Conservation (phyloP, 495 filamentous ascomycete species). For the Xylaria telfairii region DNA sequence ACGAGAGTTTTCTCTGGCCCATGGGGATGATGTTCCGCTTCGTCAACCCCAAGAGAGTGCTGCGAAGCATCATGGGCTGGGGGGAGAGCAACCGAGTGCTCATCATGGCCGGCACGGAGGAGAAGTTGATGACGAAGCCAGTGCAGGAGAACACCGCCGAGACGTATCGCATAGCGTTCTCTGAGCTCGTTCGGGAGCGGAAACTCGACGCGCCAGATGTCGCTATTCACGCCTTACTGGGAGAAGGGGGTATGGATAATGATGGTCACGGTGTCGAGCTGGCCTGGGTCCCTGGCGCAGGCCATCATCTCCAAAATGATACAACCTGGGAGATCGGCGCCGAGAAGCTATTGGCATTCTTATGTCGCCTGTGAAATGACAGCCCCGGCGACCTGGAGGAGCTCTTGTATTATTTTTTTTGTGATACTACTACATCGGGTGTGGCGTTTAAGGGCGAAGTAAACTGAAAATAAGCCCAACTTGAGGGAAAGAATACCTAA, state of each 20-base stretch:
- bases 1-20: conserved; percentile 55
- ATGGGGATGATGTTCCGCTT: conserved; percentile 50
- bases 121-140: conserved; percentile 38
- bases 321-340: conserved; percentile 40
- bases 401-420: neutral
- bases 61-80: conserved; percentile 45
- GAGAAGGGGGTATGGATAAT: conserved; percentile 22
- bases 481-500: too few relatives aligned
- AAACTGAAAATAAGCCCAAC: neutral
- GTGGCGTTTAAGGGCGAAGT: neutral
- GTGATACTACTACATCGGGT: neutral
- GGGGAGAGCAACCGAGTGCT: conserved; percentile 37
- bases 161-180: conserved; percentile 35
- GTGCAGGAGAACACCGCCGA: conserved; percentile 35
- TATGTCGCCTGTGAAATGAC: conserved; percentile 25
- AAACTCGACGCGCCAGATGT: conserved; percentile 19
- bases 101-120: conserved; percentile 47
- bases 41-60: conserved; percentile 40
- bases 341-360: conserved; percentile 37
- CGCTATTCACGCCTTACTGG: neutral
- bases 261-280: conserved; percentile 34
- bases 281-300: conserved; percentile 37
- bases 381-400: neutral
- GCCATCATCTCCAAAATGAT: conserved; percentile 51
- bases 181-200: conserved; percentile 21